Evolutionary conservation across 2,329 filamentous ascomycete genomes (phyloP).

Genomic region (Zymoseptoria passerinii): DNA sequence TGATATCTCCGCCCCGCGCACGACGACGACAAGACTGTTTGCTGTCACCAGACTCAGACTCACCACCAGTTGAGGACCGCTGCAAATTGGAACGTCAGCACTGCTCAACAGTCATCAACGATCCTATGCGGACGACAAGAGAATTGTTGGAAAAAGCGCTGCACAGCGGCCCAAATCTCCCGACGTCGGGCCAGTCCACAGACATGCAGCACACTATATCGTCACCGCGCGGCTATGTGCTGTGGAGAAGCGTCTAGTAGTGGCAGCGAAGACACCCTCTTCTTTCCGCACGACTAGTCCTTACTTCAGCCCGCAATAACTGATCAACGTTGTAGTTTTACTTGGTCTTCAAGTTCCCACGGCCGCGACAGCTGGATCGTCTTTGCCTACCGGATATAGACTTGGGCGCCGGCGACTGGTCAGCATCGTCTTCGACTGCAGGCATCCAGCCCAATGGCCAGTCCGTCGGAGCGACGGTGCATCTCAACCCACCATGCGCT

Average conservation of each 20-base stretch:
- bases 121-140: background rate
- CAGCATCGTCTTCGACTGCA: background rate
- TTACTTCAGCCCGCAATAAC: background rate
- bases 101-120: background rate
- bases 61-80: background rate
- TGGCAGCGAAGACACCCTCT: background rate
- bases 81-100: background rate
- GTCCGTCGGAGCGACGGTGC: background rate
- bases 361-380: too few species aligned
- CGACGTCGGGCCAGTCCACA: background rate
- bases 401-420: background rate
- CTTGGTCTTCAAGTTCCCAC: too few species aligned
- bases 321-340: too few species aligned
- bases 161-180: background rate
- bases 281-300: background rate
- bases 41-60: background rate
- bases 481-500: background rate
- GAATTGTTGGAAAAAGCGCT: background rate
- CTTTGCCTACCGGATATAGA: background rate
- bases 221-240: background rate
- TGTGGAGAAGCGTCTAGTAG: background rate
- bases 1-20: background rate
- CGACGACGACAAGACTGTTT: background rate
- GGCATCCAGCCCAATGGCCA: background rate
- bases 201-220: background rate